phyloP scores from a whole-genome alignment of 768 basidiomycete species.

The Boletus subcaerulescens region DNA sequence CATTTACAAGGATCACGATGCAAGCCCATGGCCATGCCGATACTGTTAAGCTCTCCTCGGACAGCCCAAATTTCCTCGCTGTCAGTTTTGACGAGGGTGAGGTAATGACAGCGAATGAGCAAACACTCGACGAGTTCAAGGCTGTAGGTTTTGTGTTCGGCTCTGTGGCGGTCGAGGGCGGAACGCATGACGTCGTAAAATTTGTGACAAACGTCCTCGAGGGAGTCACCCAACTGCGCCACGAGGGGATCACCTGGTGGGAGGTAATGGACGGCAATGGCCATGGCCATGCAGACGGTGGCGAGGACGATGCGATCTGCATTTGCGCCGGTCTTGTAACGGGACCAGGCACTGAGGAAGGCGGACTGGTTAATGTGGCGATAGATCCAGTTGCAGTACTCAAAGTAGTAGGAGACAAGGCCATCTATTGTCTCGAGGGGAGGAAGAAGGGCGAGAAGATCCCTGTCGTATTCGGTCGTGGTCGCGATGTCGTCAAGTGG shows the following conservation, averaged over 20 bases:
- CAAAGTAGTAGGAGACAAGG: conserved; percentile 75
- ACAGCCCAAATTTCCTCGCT: conserved; percentile 81
- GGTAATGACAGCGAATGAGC: conserved; percentile 67
- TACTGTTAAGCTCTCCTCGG: conserved; percentile 67
- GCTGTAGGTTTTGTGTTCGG: conserved; percentile 57
- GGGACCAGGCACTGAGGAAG: conserved; percentile 65
- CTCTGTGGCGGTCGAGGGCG: conserved; percentile 59
- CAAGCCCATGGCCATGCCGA: conserved; percentile 79
- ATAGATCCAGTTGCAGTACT: conserved; percentile 87
- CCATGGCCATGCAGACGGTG: conserved; percentile 73
- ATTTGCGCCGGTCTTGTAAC: conserved; percentile 64
- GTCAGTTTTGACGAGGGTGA: conserved; percentile 69
- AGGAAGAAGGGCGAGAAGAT: conserved; percentile 66
- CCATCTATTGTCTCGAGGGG: conserved; percentile 66
- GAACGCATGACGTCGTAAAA: conserved; percentile 69
- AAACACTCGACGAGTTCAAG: conserved; percentile 76
- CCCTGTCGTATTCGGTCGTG: conserved; percentile 63
- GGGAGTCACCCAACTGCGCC: conserved; percentile 46
- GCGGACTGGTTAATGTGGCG: conserved; percentile 66
- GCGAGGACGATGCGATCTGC: conserved; percentile 69
- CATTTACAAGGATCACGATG: conserved; percentile 85
- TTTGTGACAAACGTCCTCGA: conserved; percentile 59
- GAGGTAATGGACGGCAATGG: conserved; percentile 69
- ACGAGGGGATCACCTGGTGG: conserved; percentile 63
- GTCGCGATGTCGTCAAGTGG: conserved; percentile 38